Base-by-base conservation (phyloP, 108 stramenopile species). In the Pseudonitzschia pungens region DNA sequence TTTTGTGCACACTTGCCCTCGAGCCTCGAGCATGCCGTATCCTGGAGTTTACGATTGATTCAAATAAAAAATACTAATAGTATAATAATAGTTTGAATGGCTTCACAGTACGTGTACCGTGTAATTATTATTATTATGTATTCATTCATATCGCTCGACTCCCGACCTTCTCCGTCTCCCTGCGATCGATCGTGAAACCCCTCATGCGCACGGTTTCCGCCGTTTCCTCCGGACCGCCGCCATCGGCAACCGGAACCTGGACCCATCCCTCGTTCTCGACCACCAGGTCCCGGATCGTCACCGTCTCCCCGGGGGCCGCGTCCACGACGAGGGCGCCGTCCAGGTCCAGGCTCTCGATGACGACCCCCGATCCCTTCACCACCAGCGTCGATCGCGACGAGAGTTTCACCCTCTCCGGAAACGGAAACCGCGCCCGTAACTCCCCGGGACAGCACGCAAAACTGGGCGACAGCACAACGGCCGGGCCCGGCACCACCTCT, bases 301-400 rank as follows among this genome's bases (percentile, higher is more conserved):
- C 85, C 32, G 67, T 57, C 64, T 87, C 82, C 44, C 87, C 76
- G 18, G 86, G 82, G 68, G 87, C 86, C 26, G 78, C 80, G 31
- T 92, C 86, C 65, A 96, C 80, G 12, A 96, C 75, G 24, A 90
- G 70, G 21, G 90, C 85, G 12, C 95, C 95, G 80, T 96, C 92
- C 26, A 96, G 70, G 60, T 90, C 82, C 60, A 96, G 71, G 68
- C 88, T 92, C 71, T 93, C 89, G 64, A 96, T 89, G 11, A 71
- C 77, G 16, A 94, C 80, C 54, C 79, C 69, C 24, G 88, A 80
- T 53, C 94, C 97, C 33, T 80, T 76, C 53, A 98, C 66, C 16
- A 96, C 88, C 16, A 98, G 77, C 16, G 94, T 88, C 0, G 92
- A 94, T 48, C 81, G 77, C 10, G 84, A 77, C 41, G 92, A 86